Base-by-base conservation (phyloP, 2,329 filamentous ascomycete species). In the Aspergillus sp. region DNA sequence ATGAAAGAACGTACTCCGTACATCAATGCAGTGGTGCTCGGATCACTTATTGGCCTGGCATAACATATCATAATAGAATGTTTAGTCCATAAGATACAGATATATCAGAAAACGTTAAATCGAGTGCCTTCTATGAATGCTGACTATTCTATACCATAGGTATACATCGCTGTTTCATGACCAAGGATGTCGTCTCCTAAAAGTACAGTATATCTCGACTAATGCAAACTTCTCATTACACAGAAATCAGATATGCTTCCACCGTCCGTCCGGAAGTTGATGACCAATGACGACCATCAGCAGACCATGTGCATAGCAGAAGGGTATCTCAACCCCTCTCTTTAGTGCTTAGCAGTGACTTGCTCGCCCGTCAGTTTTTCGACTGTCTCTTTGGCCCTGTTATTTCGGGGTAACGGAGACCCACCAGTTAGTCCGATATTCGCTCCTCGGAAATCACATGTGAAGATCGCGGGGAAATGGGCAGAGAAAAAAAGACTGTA, bases 311-410 rank as follows among this genome's bases (percentile, higher is more conserved):
- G 53, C 58, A 62, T 59, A 54, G 56, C 44, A 60, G 61, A 65
- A 65, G 61, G 63, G 64, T 67, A 60, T 68, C 55, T 65, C 65
- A 69, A 65, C 65, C 63, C 59, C 61, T 62, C 60, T 62, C 60
- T 70, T 67, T 79, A 83, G 70, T 84, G 81, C 74, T 84, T 84
- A 38, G 80, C 80, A 52, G 80, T 83, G 60, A 83, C 80, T 50
- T 68, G 61, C 32, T 84, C 81, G 59, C 81, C 81, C 35, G 81
- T 84, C 60, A 81, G 66, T 70, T 81, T 82, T 72, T 83, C 80
- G 54, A 84, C 80, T 59, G 74, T 72, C 60, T 84, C 81, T 67
- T 84, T 84, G 53, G 81, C 81, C 65, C 81, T 81, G 56, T 30
- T 39, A 19, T 39, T 66, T 51, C 46, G 56, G 55, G 51, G 45